These are phyloP conservation scores for Trifolium fragiferum DNA, from an alignment of 306 rosid genomes.

Conservation along the genomic window DNA sequence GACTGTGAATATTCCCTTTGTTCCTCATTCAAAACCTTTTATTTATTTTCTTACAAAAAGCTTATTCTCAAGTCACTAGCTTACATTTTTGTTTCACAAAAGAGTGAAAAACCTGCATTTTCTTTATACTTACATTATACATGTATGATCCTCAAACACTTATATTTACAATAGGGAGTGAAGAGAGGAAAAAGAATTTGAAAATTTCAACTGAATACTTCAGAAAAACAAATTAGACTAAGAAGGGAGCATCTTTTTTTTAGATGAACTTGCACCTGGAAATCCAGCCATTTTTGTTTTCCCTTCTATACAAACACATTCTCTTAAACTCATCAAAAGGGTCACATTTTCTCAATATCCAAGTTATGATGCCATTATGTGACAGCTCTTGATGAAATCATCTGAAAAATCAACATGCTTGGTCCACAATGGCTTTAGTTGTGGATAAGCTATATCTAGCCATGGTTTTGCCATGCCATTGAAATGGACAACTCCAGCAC, in stretches of 20 bases:
- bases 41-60: constrained; percentile 1
- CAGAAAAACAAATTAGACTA: constrained; percentile 20
- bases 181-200: constrained; percentile 42
- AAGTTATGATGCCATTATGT: constrained; percentile 63
- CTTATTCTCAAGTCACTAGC: constrained; percentile 28
- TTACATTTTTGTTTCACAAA: constrained; percentile 11
- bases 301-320: constrained; percentile 47
- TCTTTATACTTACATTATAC: constrained; percentile 11
- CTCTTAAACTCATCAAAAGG: constrained; percentile 45
- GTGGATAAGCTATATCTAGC: constrained; percentile 90
- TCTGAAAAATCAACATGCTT: constrained; percentile 84
- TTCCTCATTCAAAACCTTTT: constrained; percentile 5
- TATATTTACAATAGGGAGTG: constrained; percentile 31
- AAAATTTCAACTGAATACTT: constrained; percentile 42
- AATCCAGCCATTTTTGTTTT: constrained; percentile 49
- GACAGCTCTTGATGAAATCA: constrained; percentile 86
- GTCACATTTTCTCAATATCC: constrained; percentile 45
- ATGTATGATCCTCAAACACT: constrained; percentile 33
- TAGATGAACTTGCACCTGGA: constrained; percentile 39
- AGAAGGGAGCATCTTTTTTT: constrained; percentile 39
- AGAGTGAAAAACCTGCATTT: constrained; percentile 26
- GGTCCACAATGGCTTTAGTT: constrained; percentile 79
- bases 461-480: constrained; percentile 98
- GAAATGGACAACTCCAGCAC: constrained; percentile 87
- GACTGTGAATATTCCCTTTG: background rate